Evolutionary conservation across 2,329 filamentous ascomycete genomes (phyloP).

Genomic region (Rhinocladiella similis): DNA sequence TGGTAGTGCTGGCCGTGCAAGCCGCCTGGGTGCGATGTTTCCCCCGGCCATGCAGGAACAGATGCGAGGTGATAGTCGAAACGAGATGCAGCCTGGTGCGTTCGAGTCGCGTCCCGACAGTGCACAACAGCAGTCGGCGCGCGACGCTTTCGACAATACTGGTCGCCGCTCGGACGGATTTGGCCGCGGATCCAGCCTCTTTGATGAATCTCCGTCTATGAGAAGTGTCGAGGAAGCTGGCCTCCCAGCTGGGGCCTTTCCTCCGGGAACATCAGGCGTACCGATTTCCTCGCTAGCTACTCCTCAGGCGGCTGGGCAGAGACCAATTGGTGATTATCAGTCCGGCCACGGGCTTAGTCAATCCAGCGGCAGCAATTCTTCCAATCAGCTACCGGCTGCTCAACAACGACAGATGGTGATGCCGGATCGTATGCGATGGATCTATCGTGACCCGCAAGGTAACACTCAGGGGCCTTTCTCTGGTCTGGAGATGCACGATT

Average conservation of each 20-base stretch:
- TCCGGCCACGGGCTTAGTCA: constrained; percentile 38
- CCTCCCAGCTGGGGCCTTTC: constrained; percentile 8
- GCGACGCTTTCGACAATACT: constrained; percentile 25
- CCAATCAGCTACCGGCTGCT: constrained; percentile 61
- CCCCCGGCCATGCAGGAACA: constrained; percentile 87
- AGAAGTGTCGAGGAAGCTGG: constrained; percentile 20
- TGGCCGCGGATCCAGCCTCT: constrained; percentile 14
- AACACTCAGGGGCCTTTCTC: constrained; percentile 93
- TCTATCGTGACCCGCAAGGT: constrained; percentile 92
- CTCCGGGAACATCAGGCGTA: constrained; percentile 6
- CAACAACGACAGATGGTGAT: constrained; percentile 93
- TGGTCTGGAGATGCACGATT: constrained; percentile 98
- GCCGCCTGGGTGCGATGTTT: constrained; percentile 85
- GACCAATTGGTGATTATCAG: constrained; percentile 24
- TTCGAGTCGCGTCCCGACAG: constrained; percentile 26
- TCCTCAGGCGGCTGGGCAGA: constrained; percentile 12
- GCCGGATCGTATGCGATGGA: constrained; percentile 98
- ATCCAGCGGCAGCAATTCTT: constrained; percentile 28
- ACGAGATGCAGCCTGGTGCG: constrained; percentile 49
- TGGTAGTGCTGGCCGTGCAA: constrained; percentile 63
- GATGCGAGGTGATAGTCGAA: constrained; percentile 61
- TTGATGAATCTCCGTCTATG: constrained; percentile 22
- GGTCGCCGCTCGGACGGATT: constrained; percentile 23
- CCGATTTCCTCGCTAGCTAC: constrained; percentile 16
- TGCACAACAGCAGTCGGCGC: constrained; percentile 23